Evolutionary conservation across 768 basidiomycete species (phyloP), one percentile per base, ranked within the genome.

Genomic region (Suillus americanus): DNA sequence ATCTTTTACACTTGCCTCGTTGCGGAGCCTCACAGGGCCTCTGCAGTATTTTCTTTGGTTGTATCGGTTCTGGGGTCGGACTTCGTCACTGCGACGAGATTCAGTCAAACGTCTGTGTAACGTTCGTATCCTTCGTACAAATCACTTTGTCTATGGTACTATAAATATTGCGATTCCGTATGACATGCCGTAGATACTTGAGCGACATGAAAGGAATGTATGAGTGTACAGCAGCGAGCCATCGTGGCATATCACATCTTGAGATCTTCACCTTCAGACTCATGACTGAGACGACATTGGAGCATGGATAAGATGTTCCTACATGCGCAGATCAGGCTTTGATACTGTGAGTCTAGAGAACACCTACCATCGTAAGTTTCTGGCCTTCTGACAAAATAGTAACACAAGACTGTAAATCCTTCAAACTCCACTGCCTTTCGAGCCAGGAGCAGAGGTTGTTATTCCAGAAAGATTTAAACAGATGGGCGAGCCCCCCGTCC

Each of bases 21-120:
- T 69, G 41, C 67, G 66, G 59, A 66, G 65, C 12, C 51, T 70
- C n/a, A n/a, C n/a, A 10, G 62, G 69, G 16, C 63, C 66, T 12
- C 40, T 70, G 14, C 45, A 54, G 62, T 16, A 10, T 64, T 13
- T n/a, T 37, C 13, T 62, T 69, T 33, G 37, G 64, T 37, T 60
- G 53, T 9, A 61, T 69, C 59, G 54, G 65, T 20, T 40, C 40
- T 53, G 51, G 16, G 23, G 62, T 67, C 33, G 65, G 66, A 30
- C 63, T 61, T 7, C 63, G 46, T 33, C 64, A 54, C 56, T 33
- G 66, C 23, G 63, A 62, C 14, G 51, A n/a, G 23, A 64, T 40
- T 25, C 54, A 70, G 35, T 30, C 18, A 28, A 64, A 66, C n/a
- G 64, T 2, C 13, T 70, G n/a, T 63, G 63, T 38, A 70, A 67